Conservation (phyloP, 768 basidiomycete species). For the Melanogaster broomeanus region DNA sequence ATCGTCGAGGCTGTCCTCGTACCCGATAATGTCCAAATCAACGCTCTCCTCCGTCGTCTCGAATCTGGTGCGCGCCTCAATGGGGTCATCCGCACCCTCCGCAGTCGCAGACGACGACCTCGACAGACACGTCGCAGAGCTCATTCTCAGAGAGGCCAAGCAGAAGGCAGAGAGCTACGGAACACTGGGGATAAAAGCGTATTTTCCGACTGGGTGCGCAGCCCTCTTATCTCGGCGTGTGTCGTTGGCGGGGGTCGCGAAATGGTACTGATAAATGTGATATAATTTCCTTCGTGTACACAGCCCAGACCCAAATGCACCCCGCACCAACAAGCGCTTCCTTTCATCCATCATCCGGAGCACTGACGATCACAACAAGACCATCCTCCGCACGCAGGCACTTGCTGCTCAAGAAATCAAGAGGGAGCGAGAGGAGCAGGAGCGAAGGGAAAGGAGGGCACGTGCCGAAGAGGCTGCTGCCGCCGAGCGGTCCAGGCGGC, state of each 20-base stretch:
- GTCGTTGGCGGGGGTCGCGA: neutral
- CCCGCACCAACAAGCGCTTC: conserved; percentile 82
- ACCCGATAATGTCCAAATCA: conserved; percentile 40
- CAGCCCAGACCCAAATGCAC: conserved; percentile 71
- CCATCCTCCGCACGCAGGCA: conserved; percentile 73
- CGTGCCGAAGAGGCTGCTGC: conserved; percentile 77
- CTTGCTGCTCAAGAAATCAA: conserved; percentile 74
- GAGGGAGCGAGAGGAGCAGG: conserved; percentile 62
- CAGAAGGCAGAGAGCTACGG: conserved; percentile 82
- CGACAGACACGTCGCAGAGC: conserved; percentile 87
- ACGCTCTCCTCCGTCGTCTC: conserved; percentile 87
- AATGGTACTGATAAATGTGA: neutral
- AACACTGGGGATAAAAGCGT: conserved; percentile 77
- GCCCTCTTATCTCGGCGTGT: conserved; percentile 17
- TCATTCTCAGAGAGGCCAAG: conserved; percentile 92
- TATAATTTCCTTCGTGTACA: neutral
- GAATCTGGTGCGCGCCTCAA: conserved; percentile 72
- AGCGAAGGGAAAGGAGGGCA: conserved; percentile 57
- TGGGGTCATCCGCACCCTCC: conserved; percentile 63
- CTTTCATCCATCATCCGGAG: conserved; percentile 84
- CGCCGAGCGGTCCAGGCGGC: conserved; percentile 56
- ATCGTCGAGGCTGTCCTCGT: neutral
- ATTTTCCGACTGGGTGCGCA: conserved; percentile 58
- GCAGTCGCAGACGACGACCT: conserved; percentile 80
- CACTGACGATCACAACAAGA: conserved; percentile 95